Base-by-base conservation (phyloP, 345 rosid species). In the Hirschfeldia incana region DNA sequence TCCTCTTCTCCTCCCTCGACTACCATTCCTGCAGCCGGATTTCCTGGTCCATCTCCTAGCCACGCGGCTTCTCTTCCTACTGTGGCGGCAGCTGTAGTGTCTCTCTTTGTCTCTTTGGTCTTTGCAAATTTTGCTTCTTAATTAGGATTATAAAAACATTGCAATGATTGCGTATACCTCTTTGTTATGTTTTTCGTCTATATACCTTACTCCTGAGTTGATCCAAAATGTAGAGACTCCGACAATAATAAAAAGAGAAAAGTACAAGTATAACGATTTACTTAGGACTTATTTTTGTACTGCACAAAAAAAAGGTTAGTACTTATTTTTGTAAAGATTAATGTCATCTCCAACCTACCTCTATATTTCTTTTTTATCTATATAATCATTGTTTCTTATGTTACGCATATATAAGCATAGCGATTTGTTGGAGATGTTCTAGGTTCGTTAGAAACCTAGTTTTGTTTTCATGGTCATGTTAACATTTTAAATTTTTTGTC, bases 21-120 rank as follows among this genome's bases (percentile, higher is more conserved):
- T 21, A 73, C 85, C 0, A 87, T 84, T 15, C 89, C 89, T 42
- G 79, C 92, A 11, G 72, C 85, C 1, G 80, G 63, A 46, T 89
- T 80, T 33, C 83, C 88, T 0, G 92, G 85, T 2, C 86, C 90
- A 65, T 82, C 92, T 11, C 65, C 87, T 2, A 89, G 69, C 76
- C 42, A 8, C 3, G 90, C 87, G 1, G 27, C 76, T 12, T 55
- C 87, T 60, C 81, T 46, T 13, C 6, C 74, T 0, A 51, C 16
- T 32, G 66, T 13, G 7, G 28, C 4, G 1, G 51, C 17, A 6
- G 34, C 57, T 61, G 6, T 76, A 65, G 67, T 67, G 57, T 30
- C 74, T 60, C 65, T 71, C 11, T 32, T 81, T 44, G 70, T 70
- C 69, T 46, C 74, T 59, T 42, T 65, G 30, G 8, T 27, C 28